Evolutionary conservation across 176 grass and related monocot genomes (phyloP).

Genomic region (Musa beccarii): DNA sequence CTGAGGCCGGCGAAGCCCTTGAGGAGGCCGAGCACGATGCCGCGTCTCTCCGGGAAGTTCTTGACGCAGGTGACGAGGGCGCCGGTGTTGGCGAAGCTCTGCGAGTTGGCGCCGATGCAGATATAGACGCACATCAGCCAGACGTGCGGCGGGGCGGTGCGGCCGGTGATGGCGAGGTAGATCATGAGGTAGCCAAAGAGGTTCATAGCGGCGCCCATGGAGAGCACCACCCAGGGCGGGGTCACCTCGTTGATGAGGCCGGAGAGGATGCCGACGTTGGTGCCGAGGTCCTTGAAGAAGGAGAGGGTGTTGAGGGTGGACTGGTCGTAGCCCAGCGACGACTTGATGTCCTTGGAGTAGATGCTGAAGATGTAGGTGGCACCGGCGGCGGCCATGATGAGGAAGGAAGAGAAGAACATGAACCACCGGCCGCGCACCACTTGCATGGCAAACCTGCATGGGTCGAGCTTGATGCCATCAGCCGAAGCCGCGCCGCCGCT

Average conservation of each 20-base stretch:
- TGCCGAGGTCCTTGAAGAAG: constrained; percentile 62
- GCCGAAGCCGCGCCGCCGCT: neutral
- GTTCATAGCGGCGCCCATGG: constrained; percentile 57
- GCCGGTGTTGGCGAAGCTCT: constrained; percentile 66
- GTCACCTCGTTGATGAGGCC: constrained; percentile 75
- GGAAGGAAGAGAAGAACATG: constrained; percentile 61
- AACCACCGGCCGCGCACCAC: constrained; percentile 58
- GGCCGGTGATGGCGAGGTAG: constrained; percentile 64
- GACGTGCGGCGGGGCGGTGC: constrained; percentile 28
- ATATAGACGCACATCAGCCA: constrained; percentile 78
- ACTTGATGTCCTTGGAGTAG: constrained; percentile 65
- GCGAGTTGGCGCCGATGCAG: constrained; percentile 62
- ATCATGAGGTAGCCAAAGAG: constrained; percentile 66
- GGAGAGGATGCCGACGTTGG: constrained; percentile 53
- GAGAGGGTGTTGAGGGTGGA: constrained; percentile 59
- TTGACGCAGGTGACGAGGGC: constrained; percentile 66
- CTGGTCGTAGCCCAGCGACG: constrained; percentile 47
- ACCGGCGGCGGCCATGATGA: constrained; percentile 53
- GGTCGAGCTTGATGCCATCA: constrained; percentile 8
- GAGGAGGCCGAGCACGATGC: constrained; percentile 51
- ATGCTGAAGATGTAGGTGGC: constrained; percentile 63
- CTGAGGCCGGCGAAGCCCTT: constrained; percentile 31
- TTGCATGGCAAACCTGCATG: constrained; percentile 30
- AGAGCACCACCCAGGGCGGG: constrained; percentile 60
- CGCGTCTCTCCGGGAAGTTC: constrained; percentile 76